These are phyloP conservation scores for Debaryomyces coudertii DNA, from an alignment of 1,139 yeast genomes.

Conservation along the genomic window DNA sequence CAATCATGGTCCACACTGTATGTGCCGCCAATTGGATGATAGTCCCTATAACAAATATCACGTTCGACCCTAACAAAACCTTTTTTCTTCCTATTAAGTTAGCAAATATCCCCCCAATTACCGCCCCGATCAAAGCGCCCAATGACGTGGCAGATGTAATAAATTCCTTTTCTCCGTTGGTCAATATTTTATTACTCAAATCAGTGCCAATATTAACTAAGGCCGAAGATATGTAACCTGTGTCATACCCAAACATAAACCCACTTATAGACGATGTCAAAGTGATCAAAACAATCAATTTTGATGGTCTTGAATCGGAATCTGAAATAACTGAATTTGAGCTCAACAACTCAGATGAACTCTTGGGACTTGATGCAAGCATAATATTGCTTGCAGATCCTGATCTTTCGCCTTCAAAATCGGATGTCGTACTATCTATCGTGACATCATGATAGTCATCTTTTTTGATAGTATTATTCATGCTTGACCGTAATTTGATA, in stretches of 20 bases:
- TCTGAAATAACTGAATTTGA: conserved; percentile 5
- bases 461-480: not conserved
- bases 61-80: conserved; percentile 76
- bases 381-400: not conserved
- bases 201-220: conserved; percentile 82
- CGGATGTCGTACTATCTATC: conserved; percentile 5
- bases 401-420: conserved; percentile 3
- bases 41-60: conserved; percentile 81
- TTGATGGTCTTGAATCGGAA: conserved; percentile 52
- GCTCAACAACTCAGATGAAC: conserved; percentile 7
- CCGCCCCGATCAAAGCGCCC: conserved; percentile 83
- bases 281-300: conserved; percentile 68
- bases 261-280: conserved; percentile 89
- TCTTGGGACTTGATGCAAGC: conserved; percentile 5
- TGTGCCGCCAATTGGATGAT: conserved; percentile 78
- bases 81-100: conserved; percentile 82
- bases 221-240: conserved; percentile 94
- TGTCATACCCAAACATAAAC: conserved; percentile 94
- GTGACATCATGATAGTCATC: conserved; percentile 4
- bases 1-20: conserved; percentile 87
- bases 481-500: not conserved
- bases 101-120: conserved; percentile 77
- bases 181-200: conserved; percentile 52
- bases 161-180: conserved; percentile 80
- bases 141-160: conserved; percentile 95